phyloP scores from a whole-genome alignment of 2,329 filamentous ascomycete species.

The Xylaria polymorpha region DNA sequence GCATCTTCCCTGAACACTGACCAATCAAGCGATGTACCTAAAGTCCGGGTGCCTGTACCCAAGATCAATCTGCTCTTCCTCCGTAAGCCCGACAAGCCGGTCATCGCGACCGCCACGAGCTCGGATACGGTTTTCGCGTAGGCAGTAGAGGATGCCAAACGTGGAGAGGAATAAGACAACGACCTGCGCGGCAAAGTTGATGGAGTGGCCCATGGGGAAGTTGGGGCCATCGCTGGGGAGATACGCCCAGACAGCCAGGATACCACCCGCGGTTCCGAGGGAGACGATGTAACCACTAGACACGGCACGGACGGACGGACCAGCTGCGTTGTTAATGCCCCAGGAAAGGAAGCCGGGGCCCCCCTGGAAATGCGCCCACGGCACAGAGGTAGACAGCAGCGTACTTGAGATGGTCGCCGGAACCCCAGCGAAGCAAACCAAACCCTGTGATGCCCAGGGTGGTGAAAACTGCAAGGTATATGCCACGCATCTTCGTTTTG shows the following conservation, averaged over 20 bases:
- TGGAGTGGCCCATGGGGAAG: slow-evolving; percentile 64
- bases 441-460: slow-evolving; percentile 62
- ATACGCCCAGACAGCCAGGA: slow-evolving; percentile 68
- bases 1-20: neutral
- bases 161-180: slow-evolving; percentile 57
- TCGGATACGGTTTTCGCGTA: slow-evolving; percentile 64
- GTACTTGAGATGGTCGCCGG: slow-evolving; percentile 53
- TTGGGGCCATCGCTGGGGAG: slow-evolving; percentile 57
- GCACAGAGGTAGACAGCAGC: slow-evolving; percentile 67
- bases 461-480: slow-evolving; percentile 56
- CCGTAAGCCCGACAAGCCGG: slow-evolving; percentile 61
- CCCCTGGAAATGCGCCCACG: slow-evolving; percentile 66
- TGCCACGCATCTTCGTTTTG: slow-evolving; percentile 56
- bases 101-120: slow-evolving; percentile 60
- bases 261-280: slow-evolving; percentile 66
- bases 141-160: slow-evolving; percentile 64
- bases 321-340: slow-evolving; percentile 69
- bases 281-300: slow-evolving; percentile 66
- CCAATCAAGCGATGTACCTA: slow-evolving; percentile 61
- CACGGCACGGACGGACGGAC: slow-evolving; percentile 67
- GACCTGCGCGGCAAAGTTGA: slow-evolving; percentile 66
- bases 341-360: slow-evolving; percentile 68
- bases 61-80: slow-evolving; percentile 59
- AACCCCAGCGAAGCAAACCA: slow-evolving; percentile 61
- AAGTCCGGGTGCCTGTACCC: slow-evolving; percentile 67